These are phyloP conservation scores for Fraxinus angustifolia DNA, from an alignment of 305 asterid species.

Conservation along the genomic window DNA sequence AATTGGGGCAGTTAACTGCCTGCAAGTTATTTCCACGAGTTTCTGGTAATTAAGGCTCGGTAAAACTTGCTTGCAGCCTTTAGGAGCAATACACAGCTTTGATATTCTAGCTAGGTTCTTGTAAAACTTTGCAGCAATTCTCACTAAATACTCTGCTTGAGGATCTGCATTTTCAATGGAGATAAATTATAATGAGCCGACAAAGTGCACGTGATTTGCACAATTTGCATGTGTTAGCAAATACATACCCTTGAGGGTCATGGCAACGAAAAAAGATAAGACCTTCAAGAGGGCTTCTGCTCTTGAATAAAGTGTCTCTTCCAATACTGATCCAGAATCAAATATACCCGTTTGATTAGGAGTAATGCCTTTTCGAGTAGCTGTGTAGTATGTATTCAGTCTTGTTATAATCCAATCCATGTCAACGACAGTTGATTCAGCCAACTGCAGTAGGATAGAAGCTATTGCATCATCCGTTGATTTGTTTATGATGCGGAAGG, in stretches of 20 bases:
- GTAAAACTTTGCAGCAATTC: slow-evolving; percentile 62
- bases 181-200: slow-evolving; percentile 15
- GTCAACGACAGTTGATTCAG: slow-evolving; percentile 54
- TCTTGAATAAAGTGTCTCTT: slow-evolving; percentile 61
- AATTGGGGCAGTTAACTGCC: slow-evolving; percentile 66
- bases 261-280: slow-evolving; percentile 55
- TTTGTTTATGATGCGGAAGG: slow-evolving; percentile 50
- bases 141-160: slow-evolving; percentile 68
- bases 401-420: slow-evolving; percentile 57
- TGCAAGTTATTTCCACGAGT: slow-evolving; percentile 80
- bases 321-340: slow-evolving; percentile 46
- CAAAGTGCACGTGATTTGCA: slow-evolving; percentile 3
- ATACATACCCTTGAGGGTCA: slow-evolving; percentile 71
- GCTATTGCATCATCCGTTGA: slow-evolving; percentile 59
- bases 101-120: slow-evolving; percentile 68
- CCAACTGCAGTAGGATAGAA: slow-evolving; percentile 50
- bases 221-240: slow-evolving; percentile 1
- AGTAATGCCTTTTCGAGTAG: slow-evolving; percentile 50
- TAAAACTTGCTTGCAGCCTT: slow-evolving; percentile 64
- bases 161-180: slow-evolving; percentile 45
- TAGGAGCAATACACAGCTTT: slow-evolving; percentile 56
- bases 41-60: slow-evolving; percentile 67
- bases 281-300: slow-evolving; percentile 61
- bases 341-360: slow-evolving; percentile 35
- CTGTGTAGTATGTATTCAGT: slow-evolving; percentile 49